Percentiles rank a stretch among this genome's conserved stretches.
These are phyloP conservation scores for Strigomonas oncopelti DNA, from an alignment of 208 protist species.

Conservation along the genomic window DNA sequence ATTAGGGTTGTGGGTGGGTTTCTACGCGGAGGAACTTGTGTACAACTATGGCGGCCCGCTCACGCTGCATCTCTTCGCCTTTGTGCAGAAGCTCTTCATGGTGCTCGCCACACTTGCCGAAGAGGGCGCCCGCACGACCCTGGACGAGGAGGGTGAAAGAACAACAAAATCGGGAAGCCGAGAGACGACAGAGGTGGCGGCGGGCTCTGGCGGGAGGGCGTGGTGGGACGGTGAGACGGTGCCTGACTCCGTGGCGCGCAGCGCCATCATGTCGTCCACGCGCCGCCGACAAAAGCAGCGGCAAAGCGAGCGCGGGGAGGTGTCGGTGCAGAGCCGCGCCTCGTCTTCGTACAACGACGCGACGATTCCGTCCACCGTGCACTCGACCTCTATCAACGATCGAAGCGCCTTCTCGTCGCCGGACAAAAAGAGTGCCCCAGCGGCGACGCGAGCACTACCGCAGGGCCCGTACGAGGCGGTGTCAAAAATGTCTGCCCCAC, in stretches of 20 bases:
- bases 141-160: constrained; percentile 23
- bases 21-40: constrained; percentile 55
- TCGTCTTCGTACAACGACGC: neutral
- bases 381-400: neutral
- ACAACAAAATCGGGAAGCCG: too few relatives aligned
- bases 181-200: too few relatives aligned
- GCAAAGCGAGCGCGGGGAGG: neutral
- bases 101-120: constrained; percentile 69
- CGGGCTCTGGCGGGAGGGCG: too few relatives aligned
- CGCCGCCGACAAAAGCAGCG: too few relatives aligned
- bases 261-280: neutral
- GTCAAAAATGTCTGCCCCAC: neutral
- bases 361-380: neutral
- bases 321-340: neutral
- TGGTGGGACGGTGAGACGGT: too few relatives aligned
- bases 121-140: constrained; percentile 33
- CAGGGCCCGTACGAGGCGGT: neutral
- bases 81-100: constrained; percentile 67
- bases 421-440: neutral
- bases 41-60: constrained; percentile 40
- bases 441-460: neutral
- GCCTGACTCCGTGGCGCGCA: neutral
- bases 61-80: constrained; percentile 62
- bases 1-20: constrained; percentile 36
- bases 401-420: neutral